phyloP scores from a whole-genome alignment of 2,329 filamentous ascomycete species.

The Ceratocystis destructans region DNA sequence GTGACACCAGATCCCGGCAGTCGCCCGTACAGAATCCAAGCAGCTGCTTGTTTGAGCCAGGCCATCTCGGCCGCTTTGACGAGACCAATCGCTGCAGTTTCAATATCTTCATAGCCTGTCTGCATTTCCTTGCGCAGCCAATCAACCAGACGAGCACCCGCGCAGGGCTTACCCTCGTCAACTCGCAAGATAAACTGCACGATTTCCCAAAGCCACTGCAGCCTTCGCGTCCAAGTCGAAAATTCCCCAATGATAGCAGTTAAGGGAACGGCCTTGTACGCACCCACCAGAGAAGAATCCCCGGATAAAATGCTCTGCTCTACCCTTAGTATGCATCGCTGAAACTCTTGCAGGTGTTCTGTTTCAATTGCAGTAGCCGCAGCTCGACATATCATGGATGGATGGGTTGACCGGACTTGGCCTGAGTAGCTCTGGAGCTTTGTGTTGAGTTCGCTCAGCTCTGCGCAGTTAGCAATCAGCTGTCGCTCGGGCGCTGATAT shows the following conservation, averaged over 20 bases:
- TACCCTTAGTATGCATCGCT: constrained; percentile 69
- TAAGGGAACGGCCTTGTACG: constrained; percentile 84
- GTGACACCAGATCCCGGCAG: constrained; percentile 60
- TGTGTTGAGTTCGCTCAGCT: constrained; percentile 65
- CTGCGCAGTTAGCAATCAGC: constrained; percentile 62
- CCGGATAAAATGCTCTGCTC: constrained; percentile 63
- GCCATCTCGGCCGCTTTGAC: constrained; percentile 70
- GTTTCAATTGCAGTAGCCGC: constrained; percentile 66
- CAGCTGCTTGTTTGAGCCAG: constrained; percentile 81
- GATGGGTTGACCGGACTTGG: constrained; percentile 19
- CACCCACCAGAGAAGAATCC: constrained; percentile 70
- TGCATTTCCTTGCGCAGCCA: constrained; percentile 60
- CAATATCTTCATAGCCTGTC: constrained; percentile 80
- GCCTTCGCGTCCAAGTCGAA: constrained; percentile 66
- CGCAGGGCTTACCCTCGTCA: constrained; percentile 30
- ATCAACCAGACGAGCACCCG: constrained; percentile 63
- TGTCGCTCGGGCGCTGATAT: constrained; percentile 69
- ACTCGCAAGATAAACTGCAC: constrained; percentile 26
- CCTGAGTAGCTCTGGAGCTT: constrained; percentile 59
- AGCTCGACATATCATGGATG: constrained; percentile 61
- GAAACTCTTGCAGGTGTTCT: constrained; percentile 65
- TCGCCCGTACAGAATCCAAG: constrained; percentile 82
- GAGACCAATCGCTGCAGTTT: constrained; percentile 58
- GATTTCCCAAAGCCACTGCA: constrained; percentile 76
- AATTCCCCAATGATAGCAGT: constrained; percentile 76